A percentile compares a stretch with the other conserved stretches of the same genome.
Conservation (phyloP, 441 rosid genomes). For the Breynia disticha region DNA sequence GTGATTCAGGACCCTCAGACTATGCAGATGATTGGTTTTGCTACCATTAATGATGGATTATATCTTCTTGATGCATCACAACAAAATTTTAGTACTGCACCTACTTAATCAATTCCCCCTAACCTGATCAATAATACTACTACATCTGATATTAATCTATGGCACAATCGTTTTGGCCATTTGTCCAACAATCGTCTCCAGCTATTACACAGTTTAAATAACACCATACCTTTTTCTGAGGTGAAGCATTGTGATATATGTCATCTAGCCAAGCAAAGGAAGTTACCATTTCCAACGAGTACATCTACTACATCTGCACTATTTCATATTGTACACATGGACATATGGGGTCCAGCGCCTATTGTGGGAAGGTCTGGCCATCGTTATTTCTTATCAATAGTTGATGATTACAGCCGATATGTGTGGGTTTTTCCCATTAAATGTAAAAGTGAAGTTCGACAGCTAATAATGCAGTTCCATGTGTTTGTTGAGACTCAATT, state of each 20-base stretch:
- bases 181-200: neutral
- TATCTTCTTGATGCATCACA: too few species aligned
- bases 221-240: neutral
- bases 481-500: neutral
- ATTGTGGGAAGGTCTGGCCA: neutral
- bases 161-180: slow-evolving; percentile 3
- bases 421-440: too few species aligned
- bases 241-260: neutral
- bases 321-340: neutral
- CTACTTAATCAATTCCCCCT: too few species aligned
- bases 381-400: neutral
- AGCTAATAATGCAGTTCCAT: neutral
- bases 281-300: neutral
- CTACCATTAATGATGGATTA: too few species aligned
- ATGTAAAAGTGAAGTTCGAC: neutral
- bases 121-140: too few species aligned
- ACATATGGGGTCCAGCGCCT: neutral
- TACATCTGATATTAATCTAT: too few species aligned
- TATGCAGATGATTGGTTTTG: too few species aligned
- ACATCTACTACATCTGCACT: neutral
- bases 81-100: too few species aligned
- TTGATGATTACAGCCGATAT: neutral
- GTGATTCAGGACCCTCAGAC: too few species aligned
- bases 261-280: neutral
- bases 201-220: neutral